Percentiles rank a stretch among this genome's conserved stretches.
Evolutionary conservation across 257 asterid genomes (phyloP).

Genomic region (Craterostigma plantagineum): DNA sequence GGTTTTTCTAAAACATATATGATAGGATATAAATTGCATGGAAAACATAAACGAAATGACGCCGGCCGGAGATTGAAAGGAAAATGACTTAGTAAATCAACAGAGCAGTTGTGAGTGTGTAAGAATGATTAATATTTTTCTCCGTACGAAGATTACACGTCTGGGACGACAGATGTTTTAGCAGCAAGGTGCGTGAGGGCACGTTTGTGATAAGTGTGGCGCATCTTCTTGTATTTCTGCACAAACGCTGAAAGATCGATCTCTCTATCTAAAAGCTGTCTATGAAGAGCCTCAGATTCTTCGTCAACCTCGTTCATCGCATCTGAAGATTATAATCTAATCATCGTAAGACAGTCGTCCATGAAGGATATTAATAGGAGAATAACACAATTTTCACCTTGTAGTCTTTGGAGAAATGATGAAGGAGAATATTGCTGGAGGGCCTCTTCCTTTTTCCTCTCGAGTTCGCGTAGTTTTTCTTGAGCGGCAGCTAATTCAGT

Average conservation of each 20-base stretch:
- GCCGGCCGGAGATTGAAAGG: too few species aligned
- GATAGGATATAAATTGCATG: too few species aligned
- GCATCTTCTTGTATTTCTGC: slow-evolving; percentile 76
- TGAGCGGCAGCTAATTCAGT: slow-evolving; percentile 90
- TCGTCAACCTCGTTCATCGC: slow-evolving; percentile 58
- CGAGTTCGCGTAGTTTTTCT: slow-evolving; percentile 71
- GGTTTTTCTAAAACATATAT: too few species aligned
- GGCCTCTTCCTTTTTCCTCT: slow-evolving; percentile 54
- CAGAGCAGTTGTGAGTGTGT: too few species aligned
- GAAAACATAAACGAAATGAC: too few species aligned
- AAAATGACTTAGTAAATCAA: too few species aligned
- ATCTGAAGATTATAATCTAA: slow-evolving; percentile 22
- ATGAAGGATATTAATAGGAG: background rate
- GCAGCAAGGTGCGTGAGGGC: slow-evolving; percentile 84
- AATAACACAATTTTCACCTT: slow-evolving; percentile 24
- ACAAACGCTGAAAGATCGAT: slow-evolving; percentile 50
- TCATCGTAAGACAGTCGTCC: background rate
- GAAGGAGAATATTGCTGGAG: slow-evolving; percentile 50
- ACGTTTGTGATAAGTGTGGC: slow-evolving; percentile 46
- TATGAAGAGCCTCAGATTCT: slow-evolving; percentile 69
- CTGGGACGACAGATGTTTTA: slow-evolving; percentile 30
- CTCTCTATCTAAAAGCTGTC: slow-evolving; percentile 67
- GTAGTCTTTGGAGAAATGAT: slow-evolving; percentile 57
- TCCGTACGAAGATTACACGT: too few species aligned
- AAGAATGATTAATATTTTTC: too few species aligned